These are phyloP conservation scores for Aspergillus ruber DNA, from an alignment of 2,329 filamentous ascomycete species.

Conservation along the genomic window DNA sequence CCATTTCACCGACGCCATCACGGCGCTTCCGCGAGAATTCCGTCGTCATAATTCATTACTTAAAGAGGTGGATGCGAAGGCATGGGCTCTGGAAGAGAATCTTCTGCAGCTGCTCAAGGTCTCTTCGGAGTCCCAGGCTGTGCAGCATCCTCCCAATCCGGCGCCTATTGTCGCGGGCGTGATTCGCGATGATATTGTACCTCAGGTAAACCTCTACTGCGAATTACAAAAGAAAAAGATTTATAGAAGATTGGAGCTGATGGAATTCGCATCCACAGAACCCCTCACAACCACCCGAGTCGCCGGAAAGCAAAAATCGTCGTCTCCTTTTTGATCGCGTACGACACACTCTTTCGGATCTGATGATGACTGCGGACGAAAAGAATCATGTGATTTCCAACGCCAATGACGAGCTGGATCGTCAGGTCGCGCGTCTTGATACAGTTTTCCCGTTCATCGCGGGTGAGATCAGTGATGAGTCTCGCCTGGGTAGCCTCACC, in stretches of 20 bases:
- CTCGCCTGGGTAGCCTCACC: conserved; percentile 80
- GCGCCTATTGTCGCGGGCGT: conserved; percentile 31
- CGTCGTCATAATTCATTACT: conserved; percentile 91
- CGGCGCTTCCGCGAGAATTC: conserved; percentile 87
- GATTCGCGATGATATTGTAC: conserved; percentile 27
- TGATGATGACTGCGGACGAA: conserved; percentile 88
- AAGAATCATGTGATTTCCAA: conserved; percentile 96
- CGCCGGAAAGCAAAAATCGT: conserved; percentile 32
- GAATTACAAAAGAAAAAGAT: background rate
- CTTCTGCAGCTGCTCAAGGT: conserved; percentile 64
- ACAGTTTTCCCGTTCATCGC: conserved; percentile 82
- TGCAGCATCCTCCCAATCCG: conserved; percentile 27
- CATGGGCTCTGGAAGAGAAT: conserved; percentile 78
- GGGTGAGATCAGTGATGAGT: conserved; percentile 86
- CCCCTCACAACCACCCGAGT: conserved; percentile 23
- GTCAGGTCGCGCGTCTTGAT: conserved; percentile 77
- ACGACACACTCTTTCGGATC: conserved; percentile 69
- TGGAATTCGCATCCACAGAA: conserved; percentile 13
- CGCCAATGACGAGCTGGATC: conserved; percentile 80
- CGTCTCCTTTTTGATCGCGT: conserved; percentile 73
- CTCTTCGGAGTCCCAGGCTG: conserved; percentile 28
- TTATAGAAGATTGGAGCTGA: background rate
- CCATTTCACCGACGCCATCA: conserved; percentile 84
- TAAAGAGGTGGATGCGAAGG: conserved; percentile 97
- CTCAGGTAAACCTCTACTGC: conserved; percentile 2